phyloP scores from a whole-genome alignment of 805 yeast genomes.

The Candida ficus region DNA sequence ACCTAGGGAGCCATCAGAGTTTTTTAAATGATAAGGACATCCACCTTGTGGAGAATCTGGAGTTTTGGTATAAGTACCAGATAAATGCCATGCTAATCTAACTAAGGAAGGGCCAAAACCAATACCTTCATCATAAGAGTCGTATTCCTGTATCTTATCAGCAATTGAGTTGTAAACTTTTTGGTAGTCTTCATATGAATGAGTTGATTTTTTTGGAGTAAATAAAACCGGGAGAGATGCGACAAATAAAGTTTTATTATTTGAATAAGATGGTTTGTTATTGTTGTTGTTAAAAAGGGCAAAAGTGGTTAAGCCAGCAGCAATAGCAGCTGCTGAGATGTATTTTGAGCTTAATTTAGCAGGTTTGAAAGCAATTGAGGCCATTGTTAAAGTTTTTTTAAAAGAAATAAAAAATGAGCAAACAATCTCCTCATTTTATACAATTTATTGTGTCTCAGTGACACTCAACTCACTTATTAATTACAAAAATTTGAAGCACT shows the following conservation, averaged over 20 bases:
- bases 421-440: no score
- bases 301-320: constrained; percentile 3
- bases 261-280: not conserved
- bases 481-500: no score
- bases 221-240: constrained; percentile 6
- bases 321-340: constrained; percentile 3
- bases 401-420: no score
- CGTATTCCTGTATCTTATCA: constrained; percentile 46
- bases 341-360: constrained; percentile 1
- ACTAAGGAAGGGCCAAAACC: constrained; percentile 74
- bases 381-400: no score
- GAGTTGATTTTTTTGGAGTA: constrained; percentile 4
- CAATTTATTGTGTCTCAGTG: no score
- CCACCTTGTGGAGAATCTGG: constrained; percentile 32
- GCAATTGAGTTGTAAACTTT: constrained; percentile 72
- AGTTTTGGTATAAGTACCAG: constrained; percentile 70
- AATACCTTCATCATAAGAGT: constrained; percentile 58
- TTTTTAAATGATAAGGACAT: constrained; percentile 22
- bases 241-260: not conserved
- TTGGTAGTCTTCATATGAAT: constrained; percentile 49
- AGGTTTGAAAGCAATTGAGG: constrained; percentile 6
- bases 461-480: no score
- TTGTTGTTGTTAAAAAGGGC: constrained; percentile 3
- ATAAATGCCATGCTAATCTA: constrained; percentile 81
- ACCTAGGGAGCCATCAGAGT: constrained; percentile 7